Conservation (phyloP, 2,329 filamentous ascomycete species). For the Pseudogymnoascus sp. region DNA sequence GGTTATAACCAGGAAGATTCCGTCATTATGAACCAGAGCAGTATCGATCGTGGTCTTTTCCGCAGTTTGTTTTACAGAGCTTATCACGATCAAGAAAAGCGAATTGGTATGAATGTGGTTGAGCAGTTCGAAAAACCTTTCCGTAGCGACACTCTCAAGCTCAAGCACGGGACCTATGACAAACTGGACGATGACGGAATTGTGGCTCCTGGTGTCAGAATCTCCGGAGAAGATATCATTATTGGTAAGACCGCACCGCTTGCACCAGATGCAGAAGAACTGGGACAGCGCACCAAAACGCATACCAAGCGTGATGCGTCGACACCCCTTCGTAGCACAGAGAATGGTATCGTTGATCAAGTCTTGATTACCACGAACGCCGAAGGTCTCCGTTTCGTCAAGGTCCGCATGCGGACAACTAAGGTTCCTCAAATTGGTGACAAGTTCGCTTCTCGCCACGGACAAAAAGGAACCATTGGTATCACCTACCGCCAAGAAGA, state of each 20-base stretch:
- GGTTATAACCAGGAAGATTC: constrained; percentile 99
- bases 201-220: constrained; percentile 84
- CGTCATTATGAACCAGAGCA: constrained; percentile 99
- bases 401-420: constrained; percentile 92
- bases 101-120: constrained; percentile 84
- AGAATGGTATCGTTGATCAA: constrained; percentile 92
- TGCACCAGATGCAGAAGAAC: constrained; percentile 82
- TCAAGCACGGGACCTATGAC: constrained; percentile 94
- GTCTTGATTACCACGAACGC: constrained; percentile 91
- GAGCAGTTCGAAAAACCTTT: constrained; percentile 95
- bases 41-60: constrained; percentile 95
- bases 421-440: constrained; percentile 98
- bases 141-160: constrained; percentile 74
- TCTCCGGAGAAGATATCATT: constrained; percentile 96
- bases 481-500: constrained; percentile 97
- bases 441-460: constrained; percentile 98
- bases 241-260: constrained; percentile 98
- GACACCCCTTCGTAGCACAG: constrained; percentile 86
- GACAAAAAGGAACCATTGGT: constrained; percentile 98
- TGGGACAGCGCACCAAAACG: constrained; percentile 81
- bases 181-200: constrained; percentile 97
- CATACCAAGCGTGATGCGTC: constrained; percentile 95
- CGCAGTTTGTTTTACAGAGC: constrained; percentile 95
- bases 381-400: constrained; percentile 91
- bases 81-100: constrained; percentile 95